Evolutionary conservation across 768 basidiomycete genomes (phyloP).

Genomic region (Pleurotus tuber-regium): DNA sequence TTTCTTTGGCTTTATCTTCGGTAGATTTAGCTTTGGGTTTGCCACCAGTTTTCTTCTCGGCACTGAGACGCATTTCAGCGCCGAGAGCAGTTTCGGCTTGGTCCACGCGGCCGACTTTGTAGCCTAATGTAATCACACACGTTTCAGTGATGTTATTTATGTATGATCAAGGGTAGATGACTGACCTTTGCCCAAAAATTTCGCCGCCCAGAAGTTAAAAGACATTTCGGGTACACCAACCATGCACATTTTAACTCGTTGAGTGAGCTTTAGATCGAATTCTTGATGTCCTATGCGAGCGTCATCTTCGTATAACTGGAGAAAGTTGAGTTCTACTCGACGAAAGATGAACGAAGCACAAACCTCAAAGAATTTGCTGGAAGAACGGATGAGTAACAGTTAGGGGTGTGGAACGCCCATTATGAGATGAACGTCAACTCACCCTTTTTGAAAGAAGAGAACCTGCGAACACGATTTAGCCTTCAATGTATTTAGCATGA

Average conservation of each 20-base stretch:
- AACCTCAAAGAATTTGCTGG: slow-evolving; percentile 80
- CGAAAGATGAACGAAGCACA: slow-evolving; percentile 6
- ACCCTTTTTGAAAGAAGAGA: slow-evolving; percentile 99
- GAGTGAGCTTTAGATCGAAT: slow-evolving; percentile 91
- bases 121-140: slow-evolving; percentile 41
- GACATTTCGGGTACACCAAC: slow-evolving; percentile 78
- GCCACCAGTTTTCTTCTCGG: slow-evolving; percentile 54
- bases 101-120: slow-evolving; percentile 95
- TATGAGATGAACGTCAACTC: slow-evolving; percentile 13
- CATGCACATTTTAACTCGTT: slow-evolving; percentile 99
- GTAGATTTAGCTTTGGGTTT: slow-evolving; percentile 56
- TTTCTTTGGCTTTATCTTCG: slow-evolving; percentile 67
- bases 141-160: not conserved
- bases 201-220: slow-evolving; percentile 94
- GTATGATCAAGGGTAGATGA: not conserved
- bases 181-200: slow-evolving; percentile 78
- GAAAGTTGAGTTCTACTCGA: not conserved
- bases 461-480: slow-evolving; percentile 42
- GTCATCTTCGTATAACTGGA: slow-evolving; percentile 91
- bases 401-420: not conserved
- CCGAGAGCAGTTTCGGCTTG: slow-evolving; percentile 97
- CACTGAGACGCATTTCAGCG: slow-evolving; percentile 91
- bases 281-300: slow-evolving; percentile 90
- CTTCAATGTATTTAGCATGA: slow-evolving; percentile 15
- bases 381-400: too few relatives aligned